Percentiles rank a stretch among this genome's conserved stretches.
These are phyloP conservation scores for Terfezia claveryi DNA, from an alignment of 495 filamentous ascomycete genomes.

Conservation along the genomic window DNA sequence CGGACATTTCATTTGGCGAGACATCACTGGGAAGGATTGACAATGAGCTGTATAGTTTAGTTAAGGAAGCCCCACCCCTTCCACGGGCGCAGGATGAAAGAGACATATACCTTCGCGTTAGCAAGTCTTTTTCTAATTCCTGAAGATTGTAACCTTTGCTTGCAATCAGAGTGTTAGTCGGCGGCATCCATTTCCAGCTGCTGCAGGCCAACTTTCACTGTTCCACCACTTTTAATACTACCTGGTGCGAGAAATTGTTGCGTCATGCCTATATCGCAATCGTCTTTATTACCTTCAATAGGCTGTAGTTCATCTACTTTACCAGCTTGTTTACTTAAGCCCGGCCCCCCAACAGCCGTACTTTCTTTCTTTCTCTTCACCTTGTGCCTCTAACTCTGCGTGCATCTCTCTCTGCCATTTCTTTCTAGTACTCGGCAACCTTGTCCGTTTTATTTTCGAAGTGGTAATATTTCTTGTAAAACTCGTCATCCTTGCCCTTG, in stretches of 20 bases:
- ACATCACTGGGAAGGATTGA: constrained; percentile 1
- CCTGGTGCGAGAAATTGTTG: too few species aligned
- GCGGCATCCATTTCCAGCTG: neutral
- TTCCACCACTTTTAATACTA: too few species aligned
- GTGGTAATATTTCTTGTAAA: constrained; percentile 3
- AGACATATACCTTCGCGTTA: constrained; percentile 2
- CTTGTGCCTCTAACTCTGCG: neutral
- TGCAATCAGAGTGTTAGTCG: neutral
- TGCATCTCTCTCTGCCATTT: neutral
- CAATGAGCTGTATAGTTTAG: constrained; percentile 7
- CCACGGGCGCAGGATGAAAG: constrained; percentile 2
- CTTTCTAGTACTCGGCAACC: neutral
- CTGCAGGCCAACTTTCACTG: neutral
- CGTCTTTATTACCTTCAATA: too few species aligned
- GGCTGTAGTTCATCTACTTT: too few species aligned
- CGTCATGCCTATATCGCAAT: too few species aligned
- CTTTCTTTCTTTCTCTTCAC: neutral
- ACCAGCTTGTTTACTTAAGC: too few species aligned
- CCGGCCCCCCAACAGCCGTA: neutral
- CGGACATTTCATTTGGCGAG: neutral
- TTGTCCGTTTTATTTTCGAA: constrained; percentile 1
- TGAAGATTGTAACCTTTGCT: constrained; percentile 10
- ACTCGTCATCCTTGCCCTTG: constrained; percentile 10
- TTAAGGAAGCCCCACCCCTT: neutral
- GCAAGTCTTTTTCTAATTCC: neutral